These are phyloP conservation scores for Starmera caribaea DNA, from an alignment of 805 yeast species.

Conservation along the genomic window DNA sequence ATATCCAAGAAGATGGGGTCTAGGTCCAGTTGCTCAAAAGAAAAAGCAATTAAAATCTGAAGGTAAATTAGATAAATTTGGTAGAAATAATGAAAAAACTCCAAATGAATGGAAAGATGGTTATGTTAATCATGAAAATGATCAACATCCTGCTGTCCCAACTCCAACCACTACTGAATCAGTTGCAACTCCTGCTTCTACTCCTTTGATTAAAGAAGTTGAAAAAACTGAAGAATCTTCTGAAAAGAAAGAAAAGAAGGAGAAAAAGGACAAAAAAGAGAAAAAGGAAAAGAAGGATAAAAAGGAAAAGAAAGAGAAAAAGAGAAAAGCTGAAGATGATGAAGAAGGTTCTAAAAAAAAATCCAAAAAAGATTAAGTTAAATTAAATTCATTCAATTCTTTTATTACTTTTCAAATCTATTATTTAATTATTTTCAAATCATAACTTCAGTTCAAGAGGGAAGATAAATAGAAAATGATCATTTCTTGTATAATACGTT, in stretches of 20 bases:
- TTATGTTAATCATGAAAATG: conserved; percentile 64
- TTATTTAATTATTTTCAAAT: too few species aligned
- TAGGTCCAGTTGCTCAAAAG: conserved; percentile 97
- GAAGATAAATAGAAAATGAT: too few species aligned
- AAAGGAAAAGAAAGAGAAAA: conserved; percentile 52
- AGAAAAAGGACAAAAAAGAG: conserved; percentile 43
- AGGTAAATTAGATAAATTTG: conserved; percentile 94
- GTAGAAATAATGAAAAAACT: conserved; percentile 87
- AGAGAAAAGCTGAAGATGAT: conserved; percentile 44
- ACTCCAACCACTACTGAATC: conserved; percentile 28
- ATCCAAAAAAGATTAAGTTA: too few species aligned
- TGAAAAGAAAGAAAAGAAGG: conserved; percentile 28
- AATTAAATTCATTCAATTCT: too few species aligned
- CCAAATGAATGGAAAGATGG: conserved; percentile 87
- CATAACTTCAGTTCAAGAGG: too few species aligned
- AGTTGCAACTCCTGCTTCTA: conserved; percentile 26
- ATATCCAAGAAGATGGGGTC: conserved; percentile 99
- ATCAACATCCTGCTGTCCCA: conserved; percentile 40
- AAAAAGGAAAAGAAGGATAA: conserved; percentile 50
- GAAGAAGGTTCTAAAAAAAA: conserved; percentile 32
- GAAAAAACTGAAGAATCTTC: conserved; percentile 16
- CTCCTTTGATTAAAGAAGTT: conserved; percentile 38
- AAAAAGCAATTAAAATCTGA: conserved; percentile 97
- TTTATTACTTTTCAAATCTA: too few species aligned
- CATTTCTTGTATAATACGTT: too few species aligned